Percentiles rank a stretch among this genome's conserved stretches.
Evolutionary conservation across 2,329 filamentous ascomycete genomes (phyloP).

Genomic region (Gliomastix tumulicola): DNA sequence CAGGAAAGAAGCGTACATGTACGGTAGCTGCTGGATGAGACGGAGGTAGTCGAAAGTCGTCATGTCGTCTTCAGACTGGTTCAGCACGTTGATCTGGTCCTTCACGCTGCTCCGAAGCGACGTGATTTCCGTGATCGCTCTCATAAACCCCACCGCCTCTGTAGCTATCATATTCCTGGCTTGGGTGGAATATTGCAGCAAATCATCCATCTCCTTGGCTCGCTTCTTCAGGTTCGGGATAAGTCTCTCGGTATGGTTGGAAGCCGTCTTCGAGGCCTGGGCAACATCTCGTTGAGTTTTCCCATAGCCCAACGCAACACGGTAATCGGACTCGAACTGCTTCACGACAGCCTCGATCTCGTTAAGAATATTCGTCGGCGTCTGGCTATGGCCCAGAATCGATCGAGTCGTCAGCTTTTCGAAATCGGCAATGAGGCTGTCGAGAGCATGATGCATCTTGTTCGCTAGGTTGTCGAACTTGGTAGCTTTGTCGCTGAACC

Average conservation of each 20-base stretch:
- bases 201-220: constrained; percentile 53
- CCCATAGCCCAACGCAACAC: constrained; percentile 64
- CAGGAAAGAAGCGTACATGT: constrained; percentile 83
- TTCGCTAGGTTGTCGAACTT: constrained; percentile 55
- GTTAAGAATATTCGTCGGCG: constrained; percentile 63
- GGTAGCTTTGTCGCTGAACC: constrained; percentile 52
- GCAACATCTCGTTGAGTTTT: constrained; percentile 54
- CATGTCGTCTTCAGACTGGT: constrained; percentile 67
- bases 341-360: constrained; percentile 82
- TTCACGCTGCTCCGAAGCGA: constrained; percentile 67
- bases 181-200: constrained; percentile 52
- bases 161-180: constrained; percentile 61
- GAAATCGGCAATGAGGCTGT: constrained; percentile 55
- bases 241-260: constrained; percentile 55
- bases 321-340: constrained; percentile 82
- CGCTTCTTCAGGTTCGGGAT: constrained; percentile 51
- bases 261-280: constrained; percentile 57
- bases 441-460: constrained; percentile 54
- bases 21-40: constrained; percentile 75
- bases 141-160: constrained; percentile 69
- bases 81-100: constrained; percentile 62
- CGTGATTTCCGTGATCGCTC: constrained; percentile 73
- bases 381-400: constrained; percentile 49
- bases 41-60: constrained; percentile 76
- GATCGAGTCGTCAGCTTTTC: constrained; percentile 50